Conservation (phyloP, 331 rosid species). For the Malus hybrid region DNA sequence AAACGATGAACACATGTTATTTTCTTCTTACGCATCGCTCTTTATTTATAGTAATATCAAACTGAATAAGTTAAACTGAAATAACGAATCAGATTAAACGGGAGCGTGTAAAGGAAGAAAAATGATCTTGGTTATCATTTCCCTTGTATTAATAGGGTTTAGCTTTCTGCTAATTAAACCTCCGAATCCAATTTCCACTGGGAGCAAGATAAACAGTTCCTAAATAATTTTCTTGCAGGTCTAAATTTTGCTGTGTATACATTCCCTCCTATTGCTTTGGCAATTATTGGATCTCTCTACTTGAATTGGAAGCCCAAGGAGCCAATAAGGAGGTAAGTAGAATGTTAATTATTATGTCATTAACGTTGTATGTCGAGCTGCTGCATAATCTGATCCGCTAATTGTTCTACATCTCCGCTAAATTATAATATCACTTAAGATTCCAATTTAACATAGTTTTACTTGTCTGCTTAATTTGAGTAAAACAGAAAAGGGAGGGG, state of each 20-base stretch:
- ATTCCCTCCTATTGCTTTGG: slow-evolving; percentile 59
- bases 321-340: slow-evolving; percentile 40
- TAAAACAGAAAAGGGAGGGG: slow-evolving; percentile 35
- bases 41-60: too few relatives aligned
- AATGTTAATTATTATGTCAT: too few relatives aligned
- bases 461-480: neutral
- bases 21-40: too few relatives aligned
- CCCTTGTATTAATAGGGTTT: neutral
- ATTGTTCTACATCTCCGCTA: too few relatives aligned
- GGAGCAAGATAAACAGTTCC: neutral
- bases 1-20: too few relatives aligned
- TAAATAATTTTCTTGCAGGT: slow-evolving; percentile 36
- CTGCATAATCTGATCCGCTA: too few relatives aligned
- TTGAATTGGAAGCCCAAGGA: slow-evolving; percentile 44
- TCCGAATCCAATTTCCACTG: too few relatives aligned
- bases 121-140: too few relatives aligned
- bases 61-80: too few relatives aligned
- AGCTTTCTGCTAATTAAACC: neutral
- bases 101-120: too few relatives aligned
- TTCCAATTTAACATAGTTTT: neutral
- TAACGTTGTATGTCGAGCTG: too few relatives aligned
- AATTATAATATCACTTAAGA: neutral
- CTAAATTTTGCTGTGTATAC: slow-evolving; percentile 57
- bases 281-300: slow-evolving; percentile 48
- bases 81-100: neutral